Percentiles rank a stretch among this genome's conserved stretches.
Conservation (phyloP, 1,284 basidiomycete genomes). For the Irpex rosettiformis region DNA sequence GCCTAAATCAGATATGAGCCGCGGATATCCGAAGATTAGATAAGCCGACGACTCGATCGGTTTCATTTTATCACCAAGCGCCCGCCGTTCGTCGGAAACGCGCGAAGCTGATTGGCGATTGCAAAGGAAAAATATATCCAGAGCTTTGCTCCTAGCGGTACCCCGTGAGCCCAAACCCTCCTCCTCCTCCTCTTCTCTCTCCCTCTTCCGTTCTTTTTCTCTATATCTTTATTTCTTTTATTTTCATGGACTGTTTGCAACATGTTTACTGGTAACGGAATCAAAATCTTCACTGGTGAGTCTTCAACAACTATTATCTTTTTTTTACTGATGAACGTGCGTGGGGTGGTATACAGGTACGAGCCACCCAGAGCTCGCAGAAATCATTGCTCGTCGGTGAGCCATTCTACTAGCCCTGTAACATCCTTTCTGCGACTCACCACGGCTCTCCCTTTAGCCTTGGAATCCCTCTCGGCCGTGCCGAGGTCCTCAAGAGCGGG, state of each 20-base stretch:
- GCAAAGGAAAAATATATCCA: constrained; percentile 14
- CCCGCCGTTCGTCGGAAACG: neutral
- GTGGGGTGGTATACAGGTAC: constrained; percentile 52
- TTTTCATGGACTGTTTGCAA: constrained; percentile 25
- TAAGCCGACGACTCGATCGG: neutral
- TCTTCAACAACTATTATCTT: constrained; percentile 16
- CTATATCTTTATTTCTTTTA: constrained; percentile 24
- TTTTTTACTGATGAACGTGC: constrained; percentile 6
- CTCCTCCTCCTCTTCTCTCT: constrained; percentile 22
- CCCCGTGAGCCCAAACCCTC: neutral
- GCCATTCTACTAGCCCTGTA: constrained; percentile 1
- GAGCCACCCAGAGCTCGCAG: constrained; percentile 95
- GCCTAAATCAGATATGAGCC: neutral
- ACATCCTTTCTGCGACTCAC: constrained; percentile 3
- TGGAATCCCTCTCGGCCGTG: constrained; percentile 79
- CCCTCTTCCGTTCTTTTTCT: constrained; percentile 15
- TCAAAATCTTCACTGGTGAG: constrained; percentile 91
- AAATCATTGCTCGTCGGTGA: constrained; percentile 82
- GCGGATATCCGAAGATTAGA: neutral
- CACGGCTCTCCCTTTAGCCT: constrained; percentile 47
- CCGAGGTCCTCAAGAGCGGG: constrained; percentile 84
- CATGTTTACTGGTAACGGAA: constrained; percentile 79
- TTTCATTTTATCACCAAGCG: neutral
- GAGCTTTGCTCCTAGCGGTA: constrained; percentile 1
- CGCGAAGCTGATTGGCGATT: neutral